Base-by-base conservation (phyloP, 805 yeast genomes). In the Saturnispora quitensis region DNA sequence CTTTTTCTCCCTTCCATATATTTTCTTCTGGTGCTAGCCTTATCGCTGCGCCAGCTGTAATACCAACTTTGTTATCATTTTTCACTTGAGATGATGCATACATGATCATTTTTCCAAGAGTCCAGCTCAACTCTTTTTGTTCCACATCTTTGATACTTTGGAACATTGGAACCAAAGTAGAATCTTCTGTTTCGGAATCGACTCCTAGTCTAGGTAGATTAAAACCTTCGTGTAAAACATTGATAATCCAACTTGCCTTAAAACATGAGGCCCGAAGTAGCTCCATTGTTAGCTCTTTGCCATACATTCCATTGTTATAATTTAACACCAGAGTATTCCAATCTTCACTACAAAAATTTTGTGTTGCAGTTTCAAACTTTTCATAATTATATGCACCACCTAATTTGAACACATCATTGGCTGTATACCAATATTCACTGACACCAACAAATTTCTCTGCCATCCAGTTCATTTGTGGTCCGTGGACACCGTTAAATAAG, bases 361-460 rank as follows among this genome's bases (percentile, higher is more conserved):
- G 76, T 3, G 89, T 86, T 49, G 78, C 76, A 35, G 72, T 77
- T 62, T 81, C 84, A 61, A 86, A 89, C 40, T 75, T 70, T 36
- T 77, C 73, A 62, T 82, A 91, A 61, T 87, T 87, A 65, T 90
- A 90, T 51, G 82, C 88, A 13, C 97, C 98, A 3, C 95, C 91
- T 70, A 89, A 76, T 40, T 84, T 80, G 65, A 90, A 90, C 4
- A 91, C 79, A 62, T 91, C 98, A 61, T 89, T 86, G 3, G 97
- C 90, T 0, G 97, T 89, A 64, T 93, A 91, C 97, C 98, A 93
- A 69, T 89, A 93, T 67, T 93, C 99, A 7, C 96, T 87, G 22
- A 91, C 84, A 0, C 99, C 99, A 28, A 93, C 85, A 67, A 93
- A 90, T 60, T 81, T 85, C 60, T 89, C 95, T 47, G 74, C 74